Conservation (phyloP, 2,329 filamentous ascomycete genomes). For the Sordariomycetes sp. region DNA sequence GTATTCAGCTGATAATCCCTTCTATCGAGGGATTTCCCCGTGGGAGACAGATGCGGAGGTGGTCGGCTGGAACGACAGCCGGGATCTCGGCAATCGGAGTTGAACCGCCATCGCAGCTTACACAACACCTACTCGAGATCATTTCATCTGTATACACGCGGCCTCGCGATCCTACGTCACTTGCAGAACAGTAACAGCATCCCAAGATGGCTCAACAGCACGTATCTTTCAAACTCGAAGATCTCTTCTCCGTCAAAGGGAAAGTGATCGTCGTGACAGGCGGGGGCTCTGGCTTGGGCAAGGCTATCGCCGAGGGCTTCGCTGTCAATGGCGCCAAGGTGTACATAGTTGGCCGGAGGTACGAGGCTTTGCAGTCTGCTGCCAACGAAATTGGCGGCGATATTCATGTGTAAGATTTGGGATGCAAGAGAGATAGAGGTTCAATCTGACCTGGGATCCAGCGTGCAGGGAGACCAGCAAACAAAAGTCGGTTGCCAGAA, state of each 20-base stretch:
- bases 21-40: too few relatives aligned
- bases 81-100: too few relatives aligned
- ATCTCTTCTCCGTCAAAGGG: conserved; percentile 26
- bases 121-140: too few relatives aligned
- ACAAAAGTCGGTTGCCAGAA: conserved; percentile 13
- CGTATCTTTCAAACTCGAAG: conserved; percentile 12
- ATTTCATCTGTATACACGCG: too few relatives aligned
- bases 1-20: not conserved
- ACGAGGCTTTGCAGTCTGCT: conserved; percentile 29
- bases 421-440: not conserved
- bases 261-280: conserved; percentile 32
- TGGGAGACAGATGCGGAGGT: too few relatives aligned
- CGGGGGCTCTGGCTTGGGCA: conserved; percentile 33
- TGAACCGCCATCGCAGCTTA: too few relatives aligned
- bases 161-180: not conserved
- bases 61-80: too few relatives aligned
- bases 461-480: conserved; percentile 15
- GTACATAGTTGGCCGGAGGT: conserved; percentile 31
- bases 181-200: not conserved
- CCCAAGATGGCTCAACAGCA: conserved; percentile 8
- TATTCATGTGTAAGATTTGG: conserved; percentile 8
- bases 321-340: conserved; percentile 34
- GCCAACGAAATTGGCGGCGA: conserved; percentile 12
- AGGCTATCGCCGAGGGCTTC: conserved; percentile 32
- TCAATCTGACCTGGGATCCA: not conserved